Conservation (phyloP, 768 basidiomycete species). For the Mycena floridula region DNA sequence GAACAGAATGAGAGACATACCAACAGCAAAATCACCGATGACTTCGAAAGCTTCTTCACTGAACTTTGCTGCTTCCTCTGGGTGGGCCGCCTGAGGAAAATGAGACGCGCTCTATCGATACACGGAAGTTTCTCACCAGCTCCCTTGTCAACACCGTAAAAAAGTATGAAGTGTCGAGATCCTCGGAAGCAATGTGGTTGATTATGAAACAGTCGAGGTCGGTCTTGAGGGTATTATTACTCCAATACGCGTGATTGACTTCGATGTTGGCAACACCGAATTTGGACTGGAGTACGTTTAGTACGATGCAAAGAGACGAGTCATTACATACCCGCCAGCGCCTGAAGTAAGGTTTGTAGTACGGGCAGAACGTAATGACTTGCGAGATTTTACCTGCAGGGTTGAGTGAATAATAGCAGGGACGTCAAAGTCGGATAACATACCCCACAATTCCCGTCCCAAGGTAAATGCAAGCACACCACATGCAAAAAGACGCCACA, state of each 20-base stretch:
- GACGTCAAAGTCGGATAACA: conserved; percentile 6
- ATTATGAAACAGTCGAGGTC: not conserved
- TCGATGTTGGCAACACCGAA: conserved; percentile 7
- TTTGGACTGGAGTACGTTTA: not conserved
- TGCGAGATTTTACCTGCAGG: conserved; percentile 5
- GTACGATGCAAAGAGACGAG: not conserved
- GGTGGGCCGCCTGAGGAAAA: not conserved
- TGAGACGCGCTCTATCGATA: too few relatives aligned
- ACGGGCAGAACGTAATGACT: not conserved
- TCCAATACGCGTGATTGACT: not conserved
- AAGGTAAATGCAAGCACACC: not conserved
- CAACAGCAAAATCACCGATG: conserved; percentile 7
- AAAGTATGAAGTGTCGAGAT: not conserved
- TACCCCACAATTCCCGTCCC: too few relatives aligned
- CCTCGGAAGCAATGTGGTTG: not conserved
- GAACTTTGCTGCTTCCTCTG: conserved; percentile 3
- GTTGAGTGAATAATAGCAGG: conserved; percentile 3
- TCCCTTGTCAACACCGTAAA: not conserved
- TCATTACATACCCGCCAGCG: not conserved
- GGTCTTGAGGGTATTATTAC: not conserved
- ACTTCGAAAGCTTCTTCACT: conserved; percentile 5
- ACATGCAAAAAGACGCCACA: conserved; percentile 8
- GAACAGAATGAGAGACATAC: not conserved
- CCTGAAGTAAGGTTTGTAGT: not conserved
- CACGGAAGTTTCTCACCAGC: too few relatives aligned